Percentiles rank a stretch among this genome's conserved stretches.
Evolutionary conservation across 805 yeast species (phyloP).

Genomic region (Torulaspora microellipsoides): DNA sequence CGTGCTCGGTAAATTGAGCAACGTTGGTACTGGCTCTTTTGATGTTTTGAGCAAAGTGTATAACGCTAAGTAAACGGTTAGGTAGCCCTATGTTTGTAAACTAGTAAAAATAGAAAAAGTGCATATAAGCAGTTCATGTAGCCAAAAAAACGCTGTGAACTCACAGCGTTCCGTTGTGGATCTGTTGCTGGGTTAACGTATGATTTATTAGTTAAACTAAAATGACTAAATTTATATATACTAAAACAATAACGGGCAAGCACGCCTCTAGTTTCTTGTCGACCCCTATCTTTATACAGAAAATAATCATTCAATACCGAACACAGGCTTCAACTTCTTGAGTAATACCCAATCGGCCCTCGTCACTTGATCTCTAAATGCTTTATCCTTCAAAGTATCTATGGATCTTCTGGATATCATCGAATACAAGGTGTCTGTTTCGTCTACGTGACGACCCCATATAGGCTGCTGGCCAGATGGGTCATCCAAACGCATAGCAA

Average conservation of each 20-base stretch:
- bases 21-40: conserved; percentile 95
- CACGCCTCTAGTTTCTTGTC: too few relatives aligned
- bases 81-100: too few relatives aligned
- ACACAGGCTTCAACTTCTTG: conserved; percentile 80
- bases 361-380: conserved; percentile 89
- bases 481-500: conserved; percentile 94
- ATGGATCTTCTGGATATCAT: conserved; percentile 83
- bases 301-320: conserved; percentile 56
- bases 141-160: too few relatives aligned
- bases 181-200: too few relatives aligned
- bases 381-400: conserved; percentile 97
- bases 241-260: too few relatives aligned
- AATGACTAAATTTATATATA: too few relatives aligned
- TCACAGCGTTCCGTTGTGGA: too few relatives aligned
- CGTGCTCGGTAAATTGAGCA: conserved; percentile 84
- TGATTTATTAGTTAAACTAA: too few relatives aligned
- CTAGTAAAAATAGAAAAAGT: too few relatives aligned
- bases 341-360: conserved; percentile 95
- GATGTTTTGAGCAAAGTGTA: conserved; percentile 54
- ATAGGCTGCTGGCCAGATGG: conserved; percentile 91
- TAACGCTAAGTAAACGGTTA: too few relatives aligned
- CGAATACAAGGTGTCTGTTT: conserved; percentile 86
- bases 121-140: too few relatives aligned
- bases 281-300: conserved; percentile 2
- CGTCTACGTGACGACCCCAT: conserved; percentile 99